phyloP scores from a whole-genome alignment of 768 basidiomycete genomes.

The Boletus reticuloceps region DNA sequence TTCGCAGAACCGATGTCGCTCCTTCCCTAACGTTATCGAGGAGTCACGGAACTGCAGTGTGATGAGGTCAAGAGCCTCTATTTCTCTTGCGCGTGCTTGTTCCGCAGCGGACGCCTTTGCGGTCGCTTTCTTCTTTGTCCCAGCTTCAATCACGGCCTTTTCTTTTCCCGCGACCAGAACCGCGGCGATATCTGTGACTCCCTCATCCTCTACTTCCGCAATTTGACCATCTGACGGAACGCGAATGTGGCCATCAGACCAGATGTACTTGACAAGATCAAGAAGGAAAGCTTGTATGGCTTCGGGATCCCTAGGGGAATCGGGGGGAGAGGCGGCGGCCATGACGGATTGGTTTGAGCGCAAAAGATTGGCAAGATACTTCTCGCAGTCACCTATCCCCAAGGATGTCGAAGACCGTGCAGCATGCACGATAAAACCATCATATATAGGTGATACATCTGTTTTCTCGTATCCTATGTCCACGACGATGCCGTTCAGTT shows the following conservation, averaged over 20 bases:
- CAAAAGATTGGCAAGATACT: constrained; percentile 72
- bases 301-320: constrained; percentile 44
- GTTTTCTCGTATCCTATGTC: constrained; percentile 78
- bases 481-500: constrained; percentile 71
- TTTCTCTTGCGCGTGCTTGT: constrained; percentile 76
- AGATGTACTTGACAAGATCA: constrained; percentile 63
- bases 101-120: constrained; percentile 75
- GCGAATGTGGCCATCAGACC: constrained; percentile 63
- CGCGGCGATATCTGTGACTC: constrained; percentile 86
- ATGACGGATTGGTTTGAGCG: constrained; percentile 66
- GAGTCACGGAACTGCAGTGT: constrained; percentile 70
- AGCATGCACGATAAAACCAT: constrained; percentile 59
- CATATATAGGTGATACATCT: constrained; percentile 75
- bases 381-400: constrained; percentile 70
- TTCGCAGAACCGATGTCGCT: constrained; percentile 88
- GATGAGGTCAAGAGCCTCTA: constrained; percentile 81
- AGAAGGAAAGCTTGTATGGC: constrained; percentile 50
- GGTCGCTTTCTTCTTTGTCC: constrained; percentile 73
- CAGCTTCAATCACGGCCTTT: constrained; percentile 82
- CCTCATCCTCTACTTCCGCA: constrained; percentile 70
- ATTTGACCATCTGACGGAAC: constrained; percentile 76
- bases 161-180: constrained; percentile 90
- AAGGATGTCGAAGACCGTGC: constrained; percentile 57
- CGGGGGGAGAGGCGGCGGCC: constrained; percentile 53
- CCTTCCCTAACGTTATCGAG: constrained; percentile 77